Percentiles rank a stretch among this genome's conserved stretches.
Conservation (phyloP, 441 rosid genomes). For the Erodium moschatum region DNA sequence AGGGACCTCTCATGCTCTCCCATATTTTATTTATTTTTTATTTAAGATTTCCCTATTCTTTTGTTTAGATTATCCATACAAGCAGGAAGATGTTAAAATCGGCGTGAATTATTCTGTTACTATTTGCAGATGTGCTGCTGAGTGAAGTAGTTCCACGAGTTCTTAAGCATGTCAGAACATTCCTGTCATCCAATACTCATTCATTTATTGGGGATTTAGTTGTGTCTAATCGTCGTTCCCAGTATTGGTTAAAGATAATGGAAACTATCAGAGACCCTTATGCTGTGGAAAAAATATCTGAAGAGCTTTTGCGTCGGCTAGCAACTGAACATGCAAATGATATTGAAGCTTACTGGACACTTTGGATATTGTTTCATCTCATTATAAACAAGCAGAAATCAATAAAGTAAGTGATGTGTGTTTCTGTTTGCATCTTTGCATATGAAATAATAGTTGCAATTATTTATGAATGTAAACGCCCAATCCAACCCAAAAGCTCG, state of each 20-base stretch:
- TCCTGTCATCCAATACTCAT: conserved; percentile 39
- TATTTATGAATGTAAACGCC: neutral
- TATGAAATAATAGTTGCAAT: conserved; percentile 1
- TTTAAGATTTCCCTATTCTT: neutral
- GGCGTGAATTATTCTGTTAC: conserved; percentile 16
- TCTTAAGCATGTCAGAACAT: conserved; percentile 44
- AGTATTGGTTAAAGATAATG: conserved; percentile 60
- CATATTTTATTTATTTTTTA: neutral
- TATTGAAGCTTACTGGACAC: conserved; percentile 75
- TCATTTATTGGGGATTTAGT: conserved; percentile 32
- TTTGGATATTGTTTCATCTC: conserved; percentile 62
- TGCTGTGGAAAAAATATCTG: conserved; percentile 74
- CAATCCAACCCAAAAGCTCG: no score
- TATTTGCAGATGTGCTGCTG: conserved; percentile 65
- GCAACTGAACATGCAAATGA: conserved; percentile 48
- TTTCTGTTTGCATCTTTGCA: conserved; percentile 8
- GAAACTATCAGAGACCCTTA: conserved; percentile 59
- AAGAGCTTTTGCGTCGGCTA: conserved; percentile 68
- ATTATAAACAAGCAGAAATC: conserved; percentile 40
- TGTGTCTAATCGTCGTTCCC: conserved; percentile 37
- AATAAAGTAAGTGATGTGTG: conserved; percentile 45
- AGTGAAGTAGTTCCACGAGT: conserved; percentile 56
- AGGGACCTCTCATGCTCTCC: neutral
- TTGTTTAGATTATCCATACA: neutral
- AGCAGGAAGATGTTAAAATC: neutral